Evolutionary conservation across 495 filamentous ascomycete genomes (phyloP), one percentile per base, ranked within the genome.

Genomic region (Lentithecium fluviatile): DNA sequence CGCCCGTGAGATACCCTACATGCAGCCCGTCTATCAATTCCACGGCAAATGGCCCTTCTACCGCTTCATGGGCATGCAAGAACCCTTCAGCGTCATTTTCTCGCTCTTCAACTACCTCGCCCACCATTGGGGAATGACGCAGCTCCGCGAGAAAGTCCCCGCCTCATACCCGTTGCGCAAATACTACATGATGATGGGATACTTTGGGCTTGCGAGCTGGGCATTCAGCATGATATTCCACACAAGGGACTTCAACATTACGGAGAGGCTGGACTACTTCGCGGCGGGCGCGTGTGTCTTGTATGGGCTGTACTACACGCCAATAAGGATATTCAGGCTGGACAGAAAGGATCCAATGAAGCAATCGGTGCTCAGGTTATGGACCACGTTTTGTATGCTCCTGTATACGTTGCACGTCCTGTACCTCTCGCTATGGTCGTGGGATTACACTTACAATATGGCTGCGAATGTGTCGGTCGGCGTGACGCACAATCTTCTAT

Each of bases 11-110:
- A 82, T 83, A 29, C 83, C 84, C 13, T 81, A 83, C 74, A 72
- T 81, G 40, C 77, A 81, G 26, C 82, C 88, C 2, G 72, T 96
- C 25, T 85, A 92, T 38, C 94, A 98, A 77, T 98, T 89, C 79
- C 92, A 98, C 78, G 94, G 95, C n/a, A 98, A 98, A 83, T 98
- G 94, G 94, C 94, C 94, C 26, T 98, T 98, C 79, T 78, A 82
- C 63, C 86, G 94, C 59, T 79, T 96, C 60, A 74, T 95, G 17
- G 94, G 94, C 67, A 85, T 96, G 77, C 94, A 98, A 76, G 94
- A 98, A 77, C 90, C 92, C 60, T 89, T 89, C 74, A 89, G 85
- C 32, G 94, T 97, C 54, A 77, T 97, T 61, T 98, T 97, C 81
- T 94, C 89, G 64, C 78, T 93, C 50, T 77, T 95, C 67, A 97